Percentiles rank a stretch among this genome's conserved stretches.
Evolutionary conservation across 1,284 basidiomycete species (phyloP).

Genomic region (Cryptococcus depauperatus): DNA sequence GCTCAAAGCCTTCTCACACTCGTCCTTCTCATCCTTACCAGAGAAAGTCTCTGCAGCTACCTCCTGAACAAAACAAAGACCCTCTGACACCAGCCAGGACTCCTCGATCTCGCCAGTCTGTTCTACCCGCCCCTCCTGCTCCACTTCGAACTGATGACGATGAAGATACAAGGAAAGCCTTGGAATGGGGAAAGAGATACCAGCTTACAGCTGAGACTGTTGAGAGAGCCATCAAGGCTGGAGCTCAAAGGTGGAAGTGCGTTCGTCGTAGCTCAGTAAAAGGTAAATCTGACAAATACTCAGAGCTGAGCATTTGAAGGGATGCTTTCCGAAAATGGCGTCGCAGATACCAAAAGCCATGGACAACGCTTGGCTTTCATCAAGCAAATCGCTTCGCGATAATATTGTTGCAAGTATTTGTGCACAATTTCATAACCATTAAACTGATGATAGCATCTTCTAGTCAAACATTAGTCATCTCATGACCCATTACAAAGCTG

Average conservation of each 20-base stretch:
- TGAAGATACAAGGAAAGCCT: neutral
- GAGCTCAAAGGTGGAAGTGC: slow-evolving; percentile 40
- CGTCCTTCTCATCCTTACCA: slow-evolving; percentile 1
- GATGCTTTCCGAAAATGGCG: slow-evolving; percentile 33
- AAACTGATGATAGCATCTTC: neutral
- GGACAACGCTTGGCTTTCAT: slow-evolving; percentile 21
- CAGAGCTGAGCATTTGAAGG: slow-evolving; percentile 31
- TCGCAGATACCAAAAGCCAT: slow-evolving; percentile 23
- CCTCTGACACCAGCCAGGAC: slow-evolving; percentile 13
- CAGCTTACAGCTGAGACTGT: slow-evolving; percentile 33
- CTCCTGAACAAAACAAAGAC: too few species aligned
- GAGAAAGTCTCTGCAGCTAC: neutral
- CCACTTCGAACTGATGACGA: slow-evolving; percentile 10
- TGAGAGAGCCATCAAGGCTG: slow-evolving; percentile 34
- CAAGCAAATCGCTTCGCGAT: slow-evolving; percentile 22
- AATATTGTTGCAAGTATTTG: slow-evolving; percentile 26
- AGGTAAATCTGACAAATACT: neutral
- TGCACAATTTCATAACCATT: neutral
- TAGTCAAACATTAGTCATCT: slow-evolving; percentile 22
- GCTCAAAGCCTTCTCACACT: neutral
- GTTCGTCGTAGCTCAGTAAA: slow-evolving; percentile 9
- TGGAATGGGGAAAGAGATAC: slow-evolving; percentile 37
- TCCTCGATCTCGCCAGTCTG: slow-evolving; percentile 9
- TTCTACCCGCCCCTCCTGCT: slow-evolving; percentile 10
- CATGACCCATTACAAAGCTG: slow-evolving; percentile 33